Percentiles rank a stretch among this genome's conserved stretches.
phyloP scores from a whole-genome alignment of 2,329 filamentous ascomycete genomes.

The Aspergillus phoenicis region DNA sequence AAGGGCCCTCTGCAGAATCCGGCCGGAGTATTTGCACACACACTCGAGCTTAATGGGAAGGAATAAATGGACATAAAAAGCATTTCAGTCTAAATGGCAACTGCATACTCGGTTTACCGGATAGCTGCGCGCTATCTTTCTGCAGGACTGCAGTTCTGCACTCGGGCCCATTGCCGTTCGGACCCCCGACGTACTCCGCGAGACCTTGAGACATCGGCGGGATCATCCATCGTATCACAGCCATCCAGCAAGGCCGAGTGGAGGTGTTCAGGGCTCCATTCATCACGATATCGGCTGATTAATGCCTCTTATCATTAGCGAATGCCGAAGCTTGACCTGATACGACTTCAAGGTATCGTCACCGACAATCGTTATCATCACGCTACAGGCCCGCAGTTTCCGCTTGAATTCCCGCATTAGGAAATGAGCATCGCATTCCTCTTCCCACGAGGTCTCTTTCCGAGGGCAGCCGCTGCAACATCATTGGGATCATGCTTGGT shows the following conservation, averaged over 20 bases:
- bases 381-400: background rate
- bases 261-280: background rate
- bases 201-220: slow-evolving; percentile 3
- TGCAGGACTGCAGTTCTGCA: background rate
- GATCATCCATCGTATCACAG: background rate
- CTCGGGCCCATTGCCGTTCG: background rate
- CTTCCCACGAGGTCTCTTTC: background rate
- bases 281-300: background rate
- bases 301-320: slow-evolving; percentile 1
- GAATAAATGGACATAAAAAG: no score
- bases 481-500: background rate
- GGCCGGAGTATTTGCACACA: background rate
- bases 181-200: slow-evolving; percentile 5
- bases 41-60: no score
- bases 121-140: background rate
- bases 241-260: background rate
- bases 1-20: background rate
- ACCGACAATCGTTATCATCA: slow-evolving; percentile 2
- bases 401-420: background rate
- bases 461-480: slow-evolving; percentile 1
- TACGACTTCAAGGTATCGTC: background rate
- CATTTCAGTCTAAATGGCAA: background rate
- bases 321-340: background rate
- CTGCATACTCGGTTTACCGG: background rate
- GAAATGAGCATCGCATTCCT: background rate